Evolutionary conservation across 768 basidiomycete genomes (phyloP).

Genomic region (button mushroom (Agaricus bisporus)): DNA sequence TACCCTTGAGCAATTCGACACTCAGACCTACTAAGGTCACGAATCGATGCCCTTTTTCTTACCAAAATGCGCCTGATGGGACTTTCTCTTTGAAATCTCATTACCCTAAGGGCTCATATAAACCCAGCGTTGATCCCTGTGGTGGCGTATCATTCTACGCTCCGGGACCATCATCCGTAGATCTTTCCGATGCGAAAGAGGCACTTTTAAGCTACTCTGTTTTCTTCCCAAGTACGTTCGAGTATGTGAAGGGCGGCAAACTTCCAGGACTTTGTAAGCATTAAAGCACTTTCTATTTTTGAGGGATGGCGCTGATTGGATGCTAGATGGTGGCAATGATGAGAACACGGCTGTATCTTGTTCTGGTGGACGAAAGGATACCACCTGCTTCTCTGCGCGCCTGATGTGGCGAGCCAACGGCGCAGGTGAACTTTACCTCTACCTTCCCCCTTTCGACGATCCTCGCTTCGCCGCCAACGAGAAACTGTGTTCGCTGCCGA

Average conservation of each 20-base stretch:
- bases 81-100: slow-evolving; percentile 35
- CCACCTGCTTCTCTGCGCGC: slow-evolving; percentile 49
- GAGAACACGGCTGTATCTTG: slow-evolving; percentile 39
- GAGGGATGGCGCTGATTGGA: neutral
- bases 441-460: slow-evolving; percentile 42
- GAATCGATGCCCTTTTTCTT: slow-evolving; percentile 13
- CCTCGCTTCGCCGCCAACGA: slow-evolving; percentile 34
- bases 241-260: slow-evolving; percentile 57
- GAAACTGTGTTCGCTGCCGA: slow-evolving; percentile 34
- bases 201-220: slow-evolving; percentile 51
- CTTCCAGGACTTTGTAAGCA: slow-evolving; percentile 59
- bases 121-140: slow-evolving; percentile 28
- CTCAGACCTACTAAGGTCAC: slow-evolving; percentile 12
- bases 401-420: slow-evolving; percentile 59
- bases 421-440: slow-evolving; percentile 57
- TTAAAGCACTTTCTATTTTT: neutral
- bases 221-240: slow-evolving; percentile 51
- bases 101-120: slow-evolving; percentile 48
- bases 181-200: slow-evolving; percentile 50
- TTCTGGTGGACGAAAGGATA: slow-evolving; percentile 51
- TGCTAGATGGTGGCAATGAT: slow-evolving; percentile 44
- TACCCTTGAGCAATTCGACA: slow-evolving; percentile 10
- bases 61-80: slow-evolving; percentile 37
- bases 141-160: slow-evolving; percentile 66
- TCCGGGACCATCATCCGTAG: slow-evolving; percentile 39